phyloP scores from a whole-genome alignment of 2,329 filamentous ascomycete genomes.

The Dendrostoma leiphaemia region DNA sequence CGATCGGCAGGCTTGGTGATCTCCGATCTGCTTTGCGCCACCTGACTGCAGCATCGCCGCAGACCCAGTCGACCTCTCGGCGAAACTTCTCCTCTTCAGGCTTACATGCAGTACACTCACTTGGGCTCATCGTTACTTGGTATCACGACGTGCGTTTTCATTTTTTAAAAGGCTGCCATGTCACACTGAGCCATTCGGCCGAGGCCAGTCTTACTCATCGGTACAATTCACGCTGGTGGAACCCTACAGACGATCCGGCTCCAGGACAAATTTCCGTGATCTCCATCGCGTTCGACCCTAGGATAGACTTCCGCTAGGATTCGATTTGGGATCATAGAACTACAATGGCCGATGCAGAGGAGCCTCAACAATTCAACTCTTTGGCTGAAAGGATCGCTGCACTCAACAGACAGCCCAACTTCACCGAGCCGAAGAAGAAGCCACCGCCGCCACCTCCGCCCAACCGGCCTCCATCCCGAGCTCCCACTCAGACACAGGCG shows the following conservation, averaged over 20 bases:
- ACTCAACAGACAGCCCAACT: conserved; percentile 60
- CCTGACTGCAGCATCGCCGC: background rate
- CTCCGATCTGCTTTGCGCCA: background rate
- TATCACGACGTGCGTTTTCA: background rate
- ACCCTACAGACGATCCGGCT: too few species aligned
- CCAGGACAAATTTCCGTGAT: background rate
- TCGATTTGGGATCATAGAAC: background rate
- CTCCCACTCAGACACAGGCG: conserved; percentile 11
- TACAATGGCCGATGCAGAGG: conserved; percentile 59
- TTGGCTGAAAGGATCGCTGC: conserved; percentile 64
- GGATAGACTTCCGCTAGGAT: background rate
- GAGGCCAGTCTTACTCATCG: too few species aligned
- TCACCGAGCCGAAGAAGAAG: conserved; percentile 41
- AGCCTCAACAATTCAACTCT: conserved; percentile 55
- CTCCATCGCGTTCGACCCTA: background rate
- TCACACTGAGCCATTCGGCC: too few species aligned
- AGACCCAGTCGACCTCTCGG: background rate
- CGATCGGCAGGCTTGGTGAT: background rate
- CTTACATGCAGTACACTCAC: background rate
- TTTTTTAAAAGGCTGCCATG: background rate
- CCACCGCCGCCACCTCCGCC: conserved; percentile 47
- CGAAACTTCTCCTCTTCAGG: background rate
- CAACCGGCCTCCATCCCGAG: conserved; percentile 36
- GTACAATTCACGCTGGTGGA: too few species aligned
- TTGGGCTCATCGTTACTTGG: background rate